Evolutionary conservation across 352 stramenopile species (phyloP).

Genomic region (Globisporangium splendens): DNA sequence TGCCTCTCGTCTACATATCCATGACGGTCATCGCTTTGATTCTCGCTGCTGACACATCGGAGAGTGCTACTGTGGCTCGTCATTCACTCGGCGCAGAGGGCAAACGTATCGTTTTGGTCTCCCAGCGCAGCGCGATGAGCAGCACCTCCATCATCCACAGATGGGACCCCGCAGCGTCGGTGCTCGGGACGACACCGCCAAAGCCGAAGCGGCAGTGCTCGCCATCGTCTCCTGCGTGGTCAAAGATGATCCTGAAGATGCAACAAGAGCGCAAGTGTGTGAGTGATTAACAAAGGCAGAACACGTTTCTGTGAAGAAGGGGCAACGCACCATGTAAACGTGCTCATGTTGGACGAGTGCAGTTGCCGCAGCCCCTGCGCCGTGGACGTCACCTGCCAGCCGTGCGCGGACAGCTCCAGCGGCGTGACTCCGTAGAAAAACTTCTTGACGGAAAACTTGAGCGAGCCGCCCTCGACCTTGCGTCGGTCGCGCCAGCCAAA

Average conservation of each 20-base stretch:
- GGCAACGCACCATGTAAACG: constrained; percentile 43
- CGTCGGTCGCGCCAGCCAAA: constrained; percentile 57
- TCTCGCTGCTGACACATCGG: background rate
- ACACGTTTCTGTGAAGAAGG: no score
- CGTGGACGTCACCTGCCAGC: constrained; percentile 16
- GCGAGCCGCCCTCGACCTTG: constrained; percentile 25
- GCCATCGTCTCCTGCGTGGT: constrained; percentile 18
- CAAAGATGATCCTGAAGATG: constrained; percentile 35
- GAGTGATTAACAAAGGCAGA: no score
- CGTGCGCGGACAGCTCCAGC: constrained; percentile 24
- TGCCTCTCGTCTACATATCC: background rate
- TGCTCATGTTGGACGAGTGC: constrained; percentile 32
- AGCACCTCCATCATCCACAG: constrained; percentile 67
- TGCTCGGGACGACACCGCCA: constrained; percentile 40
- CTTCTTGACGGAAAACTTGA: constrained; percentile 62
- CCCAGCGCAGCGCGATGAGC: constrained; percentile 52
- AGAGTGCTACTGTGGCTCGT: background rate
- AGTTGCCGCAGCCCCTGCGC: constrained; percentile 10
- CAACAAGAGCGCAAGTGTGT: background rate
- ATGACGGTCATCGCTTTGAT: background rate
- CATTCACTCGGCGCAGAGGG: background rate
- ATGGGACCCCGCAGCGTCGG: constrained; percentile 29
- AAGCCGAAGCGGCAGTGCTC: constrained; percentile 37
- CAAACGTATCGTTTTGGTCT: constrained; percentile 45
- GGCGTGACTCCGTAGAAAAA: constrained; percentile 28